phyloP scores from a whole-genome alignment of 1,284 basidiomycete species.

The Ustilago vetiveriae region DNA sequence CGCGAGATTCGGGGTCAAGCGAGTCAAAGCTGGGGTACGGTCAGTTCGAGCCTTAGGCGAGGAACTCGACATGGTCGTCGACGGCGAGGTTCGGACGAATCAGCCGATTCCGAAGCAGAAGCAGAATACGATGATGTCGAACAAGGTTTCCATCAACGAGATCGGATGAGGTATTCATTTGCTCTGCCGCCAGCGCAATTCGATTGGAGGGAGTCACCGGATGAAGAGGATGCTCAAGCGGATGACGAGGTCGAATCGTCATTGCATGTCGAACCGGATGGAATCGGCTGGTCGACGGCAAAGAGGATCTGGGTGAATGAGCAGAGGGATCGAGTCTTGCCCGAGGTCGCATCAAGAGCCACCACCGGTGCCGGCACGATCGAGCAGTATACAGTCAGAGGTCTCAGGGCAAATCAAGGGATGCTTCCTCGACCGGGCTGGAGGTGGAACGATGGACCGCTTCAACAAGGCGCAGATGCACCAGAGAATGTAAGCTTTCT shows the following conservation, averaged over 20 bases:
- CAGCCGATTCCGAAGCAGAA: constrained; percentile 27
- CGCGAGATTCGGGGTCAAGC: constrained; percentile 44
- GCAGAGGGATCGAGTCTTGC: constrained; percentile 26
- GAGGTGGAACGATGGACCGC: constrained; percentile 18
- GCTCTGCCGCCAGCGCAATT: constrained; percentile 26
- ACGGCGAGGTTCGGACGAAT: constrained; percentile 15
- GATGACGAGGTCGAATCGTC: neutral
- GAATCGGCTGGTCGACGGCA: constrained; percentile 37
- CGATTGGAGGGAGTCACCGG: constrained; percentile 19
- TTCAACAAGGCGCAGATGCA: neutral
- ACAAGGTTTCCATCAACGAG: constrained; percentile 17
- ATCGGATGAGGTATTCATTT: constrained; percentile 33
- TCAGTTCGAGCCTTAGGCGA: neutral
- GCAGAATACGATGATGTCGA: constrained; percentile 31
- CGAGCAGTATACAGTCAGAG: constrained; percentile 24
- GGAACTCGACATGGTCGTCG: constrained; percentile 2
- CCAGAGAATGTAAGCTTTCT: constrained; percentile 2
- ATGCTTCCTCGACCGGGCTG: constrained; percentile 20
- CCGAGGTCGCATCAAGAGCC: constrained; percentile 16
- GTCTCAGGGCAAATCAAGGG: constrained; percentile 19
- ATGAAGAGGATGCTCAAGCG: constrained; percentile 1
- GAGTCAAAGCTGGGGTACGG: constrained; percentile 22
- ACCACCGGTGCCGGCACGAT: constrained; percentile 4
- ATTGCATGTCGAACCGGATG: constrained; percentile 33
- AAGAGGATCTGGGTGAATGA: constrained; percentile 29